phyloP scores from a whole-genome alignment of 2,329 filamentous ascomycete species.

The Botrytis squamosa region DNA sequence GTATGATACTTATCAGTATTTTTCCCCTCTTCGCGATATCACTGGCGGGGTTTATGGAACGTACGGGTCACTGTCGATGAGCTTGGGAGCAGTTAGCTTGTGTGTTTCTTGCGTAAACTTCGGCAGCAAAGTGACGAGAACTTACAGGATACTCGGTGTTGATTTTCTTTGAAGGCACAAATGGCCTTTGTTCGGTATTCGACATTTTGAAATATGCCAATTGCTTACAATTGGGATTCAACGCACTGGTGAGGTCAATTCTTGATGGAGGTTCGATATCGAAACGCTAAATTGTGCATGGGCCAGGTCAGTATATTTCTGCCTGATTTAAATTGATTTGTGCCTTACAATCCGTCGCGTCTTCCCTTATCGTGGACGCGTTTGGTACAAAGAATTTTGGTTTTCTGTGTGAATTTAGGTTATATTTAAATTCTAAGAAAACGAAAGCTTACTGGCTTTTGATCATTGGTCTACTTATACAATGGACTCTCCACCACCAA shows the following conservation, averaged over 20 bases:
- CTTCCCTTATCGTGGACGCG: slow-evolving; percentile 17
- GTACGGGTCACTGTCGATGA: slow-evolving; percentile 99
- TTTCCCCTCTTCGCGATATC: neutral
- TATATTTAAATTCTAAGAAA: neutral
- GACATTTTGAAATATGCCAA: slow-evolving; percentile 40
- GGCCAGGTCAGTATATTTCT: neutral
- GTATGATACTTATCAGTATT: slow-evolving; percentile 36
- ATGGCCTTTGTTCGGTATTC: slow-evolving; percentile 44
- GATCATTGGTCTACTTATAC: neutral
- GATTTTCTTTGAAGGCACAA: slow-evolving; percentile 75
- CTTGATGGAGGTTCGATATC: slow-evolving; percentile 23
- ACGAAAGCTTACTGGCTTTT: neutral
- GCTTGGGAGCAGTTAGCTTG: slow-evolving; percentile 56
- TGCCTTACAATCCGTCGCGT: slow-evolving; percentile 19
- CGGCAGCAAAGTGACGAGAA: slow-evolving; percentile 29
- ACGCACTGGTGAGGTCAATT: slow-evolving; percentile 16
- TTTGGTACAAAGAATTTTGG: neutral
- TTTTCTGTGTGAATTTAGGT: neutral
- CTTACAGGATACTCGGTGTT: slow-evolving; percentile 85
- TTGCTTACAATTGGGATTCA: slow-evolving; percentile 29
- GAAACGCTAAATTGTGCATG: slow-evolving; percentile 19
- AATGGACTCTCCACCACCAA: slow-evolving; percentile 7
- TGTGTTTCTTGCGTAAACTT: slow-evolving; percentile 1
- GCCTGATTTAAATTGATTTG: slow-evolving; percentile 20
- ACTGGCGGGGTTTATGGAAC: slow-evolving; percentile 37